Base-by-base conservation (phyloP, 805 yeast species). In the Spathaspora girioi region DNA sequence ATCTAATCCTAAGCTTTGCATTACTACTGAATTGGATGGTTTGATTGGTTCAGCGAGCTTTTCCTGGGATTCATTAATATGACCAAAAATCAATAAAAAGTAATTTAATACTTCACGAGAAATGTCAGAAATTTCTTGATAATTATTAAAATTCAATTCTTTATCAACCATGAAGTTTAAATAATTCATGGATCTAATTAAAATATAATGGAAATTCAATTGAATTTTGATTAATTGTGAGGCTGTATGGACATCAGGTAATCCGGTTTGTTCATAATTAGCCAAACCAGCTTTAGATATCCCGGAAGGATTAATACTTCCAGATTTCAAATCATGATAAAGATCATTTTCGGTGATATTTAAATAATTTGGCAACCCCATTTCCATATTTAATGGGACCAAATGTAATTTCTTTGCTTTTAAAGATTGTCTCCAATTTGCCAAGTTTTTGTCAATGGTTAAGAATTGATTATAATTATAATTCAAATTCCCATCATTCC, bases 401-500 rank as follows among this genome's bases (percentile, higher is more conserved):
- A 63, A 51, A 46, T 65, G 59, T 49, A 71, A 44, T 38, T 58
- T 49, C 49, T 69, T 72, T 1, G 59, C 59, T 49, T 67, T 68
- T 54, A 75, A 64, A 1, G 75, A 59, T 15, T 63, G 61, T 54
- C 77, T 68, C 79, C 79, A 75, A 46, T 62, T 65, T 12, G 70
- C 59, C 47, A 75, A 62, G 56, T 75, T 74, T 49, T 65, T 68
- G 57, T 75, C 79, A 47, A 75, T 75, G 9, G 69, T 68, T 38
- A 69, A 60, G 50, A 75, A 75, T 51, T 75, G 79, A 47, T 67
- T 67, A 53, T 69, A 74, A 53, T 75, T 74, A 59, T 75, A 74
- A 51, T 75, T 75, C 54, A 75, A 66, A 50, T 75, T 74, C 3
- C 79, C 79, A 56, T 74, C 79, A 52, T 73, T 74, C 6, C 79